phyloP scores from a whole-genome alignment of 2,329 filamentous ascomycete genomes.

The Ciborinia camelliae region DNA sequence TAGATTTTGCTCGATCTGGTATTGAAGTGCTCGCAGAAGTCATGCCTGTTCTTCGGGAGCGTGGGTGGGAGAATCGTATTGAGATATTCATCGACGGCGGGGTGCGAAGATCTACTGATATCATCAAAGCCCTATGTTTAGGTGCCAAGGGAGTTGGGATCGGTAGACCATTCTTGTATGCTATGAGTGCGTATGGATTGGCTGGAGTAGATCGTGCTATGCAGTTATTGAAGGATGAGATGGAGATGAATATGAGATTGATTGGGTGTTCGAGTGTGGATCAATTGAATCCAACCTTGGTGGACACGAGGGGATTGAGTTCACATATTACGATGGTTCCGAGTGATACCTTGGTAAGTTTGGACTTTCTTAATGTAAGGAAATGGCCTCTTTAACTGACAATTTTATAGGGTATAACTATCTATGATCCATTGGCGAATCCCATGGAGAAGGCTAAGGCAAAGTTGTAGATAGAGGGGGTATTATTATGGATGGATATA shows the following conservation, averaged over 20 bases:
- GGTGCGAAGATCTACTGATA: conserved; percentile 84
- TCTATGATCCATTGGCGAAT: conserved; percentile 47
- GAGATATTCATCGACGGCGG: conserved; percentile 93
- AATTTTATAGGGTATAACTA: conserved; percentile 27
- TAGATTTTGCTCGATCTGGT: conserved; percentile 85
- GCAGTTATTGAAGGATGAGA: conserved; percentile 89
- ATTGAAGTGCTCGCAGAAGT: conserved; percentile 92
- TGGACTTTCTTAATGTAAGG: background rate
- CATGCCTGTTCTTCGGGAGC: conserved; percentile 76
- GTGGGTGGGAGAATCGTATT: conserved; percentile 70
- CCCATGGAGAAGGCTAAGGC: conserved; percentile 50
- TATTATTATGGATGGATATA: background rate
- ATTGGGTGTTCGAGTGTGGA: conserved; percentile 74
- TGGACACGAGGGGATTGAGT: conserved; percentile 72
- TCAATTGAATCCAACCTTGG: conserved; percentile 74
- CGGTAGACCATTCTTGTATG: conserved; percentile 89
- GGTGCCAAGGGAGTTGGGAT: conserved; percentile 92
- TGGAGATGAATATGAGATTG: conserved; percentile 98
- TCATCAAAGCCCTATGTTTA: conserved; percentile 90
- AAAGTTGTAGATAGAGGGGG: conserved; percentile 40
- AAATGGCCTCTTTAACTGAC: conserved; percentile 16
- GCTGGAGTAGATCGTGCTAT: conserved; percentile 88
- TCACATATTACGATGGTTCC: conserved; percentile 58
- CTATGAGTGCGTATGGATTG: conserved; percentile 89
- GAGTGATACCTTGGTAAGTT: conserved; percentile 52